These are phyloP conservation scores for Bipolaris victoriae DNA, from an alignment of 2,329 filamentous ascomycete species.

Conservation along the genomic window DNA sequence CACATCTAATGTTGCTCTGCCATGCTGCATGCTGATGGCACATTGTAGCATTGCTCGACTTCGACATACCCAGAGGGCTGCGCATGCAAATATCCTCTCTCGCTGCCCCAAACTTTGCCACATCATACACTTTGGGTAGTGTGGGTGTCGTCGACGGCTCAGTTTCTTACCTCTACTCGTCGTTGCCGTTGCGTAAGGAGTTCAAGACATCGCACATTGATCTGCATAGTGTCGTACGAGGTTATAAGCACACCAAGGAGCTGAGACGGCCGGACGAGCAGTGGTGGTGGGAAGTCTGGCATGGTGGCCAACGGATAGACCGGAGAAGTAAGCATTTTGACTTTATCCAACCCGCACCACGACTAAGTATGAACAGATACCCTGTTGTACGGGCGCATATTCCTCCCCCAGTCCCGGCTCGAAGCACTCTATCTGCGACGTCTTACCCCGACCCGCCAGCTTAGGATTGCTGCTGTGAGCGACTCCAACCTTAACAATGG, in stretches of 20 bases:
- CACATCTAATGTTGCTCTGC: conserved; percentile 16
- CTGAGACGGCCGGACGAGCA: conserved; percentile 60
- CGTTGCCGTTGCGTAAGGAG: conserved; percentile 71
- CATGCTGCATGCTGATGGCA: conserved; percentile 15
- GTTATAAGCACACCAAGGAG: conserved; percentile 79
- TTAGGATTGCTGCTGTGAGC: conserved; percentile 81
- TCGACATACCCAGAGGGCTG: conserved; percentile 81
- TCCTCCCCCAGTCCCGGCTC: conserved; percentile 82
- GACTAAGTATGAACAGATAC: conserved; percentile 54
- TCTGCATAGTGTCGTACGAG: conserved; percentile 76
- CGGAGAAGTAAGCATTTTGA: conserved; percentile 50
- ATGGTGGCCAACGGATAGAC: conserved; percentile 57
- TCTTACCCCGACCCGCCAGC: conserved; percentile 75
- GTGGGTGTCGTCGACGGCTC: conserved; percentile 93
- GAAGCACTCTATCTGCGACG: conserved; percentile 85
- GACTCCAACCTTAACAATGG: conserved; percentile 73
- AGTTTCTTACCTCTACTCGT: conserved; percentile 96
- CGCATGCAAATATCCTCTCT: conserved; percentile 89
- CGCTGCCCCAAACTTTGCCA: conserved; percentile 90
- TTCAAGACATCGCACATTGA: conserved; percentile 77
- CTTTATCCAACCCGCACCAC: conserved; percentile 8
- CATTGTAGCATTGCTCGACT: conserved; percentile 77
- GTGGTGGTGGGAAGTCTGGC: conserved; percentile 62
- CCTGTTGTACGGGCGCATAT: conserved; percentile 77
- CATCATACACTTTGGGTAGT: conserved; percentile 88